Conservation (phyloP, 176 grass and related monocot species). For the Zoysia pacifica region DNA sequence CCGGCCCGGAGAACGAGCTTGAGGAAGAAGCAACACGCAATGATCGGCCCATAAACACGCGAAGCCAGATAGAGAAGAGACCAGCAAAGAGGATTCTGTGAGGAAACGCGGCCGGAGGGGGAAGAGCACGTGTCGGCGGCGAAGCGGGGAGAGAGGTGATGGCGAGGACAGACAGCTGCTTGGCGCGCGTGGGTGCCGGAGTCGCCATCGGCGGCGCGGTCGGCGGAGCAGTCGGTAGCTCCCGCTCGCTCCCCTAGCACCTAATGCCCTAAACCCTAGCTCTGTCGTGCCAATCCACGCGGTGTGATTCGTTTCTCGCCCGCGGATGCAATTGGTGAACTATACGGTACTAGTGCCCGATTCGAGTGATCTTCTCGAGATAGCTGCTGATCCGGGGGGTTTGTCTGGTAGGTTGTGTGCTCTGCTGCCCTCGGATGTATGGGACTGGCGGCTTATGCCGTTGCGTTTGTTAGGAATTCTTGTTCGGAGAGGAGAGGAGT, state of each 20-base stretch:
- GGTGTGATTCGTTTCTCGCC: neutral
- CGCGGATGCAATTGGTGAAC: neutral
- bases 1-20: neutral
- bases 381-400: constrained; percentile 7
- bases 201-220: constrained; percentile 71
- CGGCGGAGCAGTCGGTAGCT: constrained; percentile 83
- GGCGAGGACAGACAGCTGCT: constrained; percentile 61
- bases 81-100: neutral
- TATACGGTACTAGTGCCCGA: neutral
- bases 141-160: constrained; percentile 29
- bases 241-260: neutral
- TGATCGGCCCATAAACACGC: constrained; percentile 35
- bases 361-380: constrained; percentile 1
- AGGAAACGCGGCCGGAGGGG: neutral
- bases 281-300: neutral
- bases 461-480: too few relatives aligned
- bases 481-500: neutral
- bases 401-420: neutral
- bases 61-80: neutral
- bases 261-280: constrained; percentile 60
- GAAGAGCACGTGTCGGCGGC: neutral
- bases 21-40: neutral
- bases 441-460: too few relatives aligned
- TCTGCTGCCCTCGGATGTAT: neutral
- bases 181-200: constrained; percentile 77